These are phyloP conservation scores for Exsudoporus frostii DNA, from an alignment of 768 basidiomycete genomes.

Conservation along the genomic window DNA sequence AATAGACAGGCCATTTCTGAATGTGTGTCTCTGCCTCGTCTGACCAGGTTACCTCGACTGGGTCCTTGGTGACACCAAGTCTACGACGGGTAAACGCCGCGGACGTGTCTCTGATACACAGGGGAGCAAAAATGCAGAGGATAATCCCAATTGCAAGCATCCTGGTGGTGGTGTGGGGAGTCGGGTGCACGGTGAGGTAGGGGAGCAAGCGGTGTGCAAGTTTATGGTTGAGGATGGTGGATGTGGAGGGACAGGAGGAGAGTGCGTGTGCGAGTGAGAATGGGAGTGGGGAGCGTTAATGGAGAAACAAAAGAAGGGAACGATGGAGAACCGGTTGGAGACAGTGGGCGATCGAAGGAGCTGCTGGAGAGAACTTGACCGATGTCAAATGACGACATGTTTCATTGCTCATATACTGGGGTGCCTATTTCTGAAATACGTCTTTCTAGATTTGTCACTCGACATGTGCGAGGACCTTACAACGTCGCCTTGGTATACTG, in stretches of 20 bases:
- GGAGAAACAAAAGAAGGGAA: too few relatives aligned
- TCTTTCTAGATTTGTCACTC: too few relatives aligned
- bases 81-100: slow-evolving; percentile 50
- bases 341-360: slow-evolving; percentile 23
- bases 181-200: slow-evolving; percentile 76
- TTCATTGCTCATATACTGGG: neutral
- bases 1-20: slow-evolving; percentile 73
- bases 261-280: neutral
- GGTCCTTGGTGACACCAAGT: slow-evolving; percentile 47
- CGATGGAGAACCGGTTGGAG: slow-evolving; percentile 28
- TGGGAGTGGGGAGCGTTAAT: slow-evolving; percentile 4
- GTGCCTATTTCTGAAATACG: too few relatives aligned
- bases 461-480: too few relatives aligned
- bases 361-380: slow-evolving; percentile 53
- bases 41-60: slow-evolving; percentile 81
- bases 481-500: too few relatives aligned
- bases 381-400: slow-evolving; percentile 24
- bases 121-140: slow-evolving; percentile 20
- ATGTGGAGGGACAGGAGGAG: slow-evolving; percentile 18
- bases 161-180: slow-evolving; percentile 89
- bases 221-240: slow-evolving; percentile 53
- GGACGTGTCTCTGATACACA: slow-evolving; percentile 47
- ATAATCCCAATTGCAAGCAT: slow-evolving; percentile 29
- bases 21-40: slow-evolving; percentile 50
- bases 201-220: slow-evolving; percentile 71